Evolutionary conservation across 176 grass and related monocot species (phyloP).

Genomic region (maize (Zea mays)): Zm-B73-REFERENCE-NAM-5.0 NC_050100.1:3880001-3880500

Average conservation of each 20-base stretch:
- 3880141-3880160: not conserved
- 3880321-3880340: too few relatives aligned
- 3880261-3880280: not conserved
- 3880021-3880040: slow-evolving; percentile 50
- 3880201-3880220: too few relatives aligned
- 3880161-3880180: not conserved
- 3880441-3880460: too few relatives aligned
- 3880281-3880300: not conserved
- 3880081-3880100: not conserved
- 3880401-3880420: too few relatives aligned
- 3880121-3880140: not conserved
- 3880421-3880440: too few relatives aligned
- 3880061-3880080: not conserved
- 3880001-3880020: slow-evolving; percentile 79
- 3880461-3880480: too few relatives aligned
- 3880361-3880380: too few relatives aligned
- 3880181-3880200: not conserved
- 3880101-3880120: not conserved
- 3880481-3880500: too few relatives aligned
- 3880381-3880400: too few relatives aligned
- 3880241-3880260: not conserved
- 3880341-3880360: too few relatives aligned
- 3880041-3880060: not conserved
- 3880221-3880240: not conserved
- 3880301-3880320: not conserved